phyloP scores from a whole-genome alignment of 2,329 filamentous ascomycete genomes.

The Hysterium pulicare region DNA sequence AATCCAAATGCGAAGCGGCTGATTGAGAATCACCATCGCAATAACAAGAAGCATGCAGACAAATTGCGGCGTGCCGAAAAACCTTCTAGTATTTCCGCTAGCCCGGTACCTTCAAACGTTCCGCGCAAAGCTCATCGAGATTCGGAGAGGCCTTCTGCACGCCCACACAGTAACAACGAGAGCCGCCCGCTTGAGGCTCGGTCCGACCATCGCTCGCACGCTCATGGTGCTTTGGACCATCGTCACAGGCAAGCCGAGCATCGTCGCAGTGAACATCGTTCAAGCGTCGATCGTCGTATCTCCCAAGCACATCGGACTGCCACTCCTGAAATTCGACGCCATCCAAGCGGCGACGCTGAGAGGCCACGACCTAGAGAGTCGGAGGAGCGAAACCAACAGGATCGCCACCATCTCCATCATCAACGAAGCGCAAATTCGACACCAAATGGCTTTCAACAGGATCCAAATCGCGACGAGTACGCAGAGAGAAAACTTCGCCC shows the following conservation, averaged over 20 bases:
- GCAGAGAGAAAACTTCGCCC: conserved; percentile 55
- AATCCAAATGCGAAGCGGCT: conserved; percentile 73
- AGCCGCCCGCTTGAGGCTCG: conserved; percentile 31
- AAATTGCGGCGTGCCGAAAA: conserved; percentile 58
- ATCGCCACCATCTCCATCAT: conserved; percentile 36
- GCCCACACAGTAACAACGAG: conserved; percentile 36
- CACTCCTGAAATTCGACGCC: conserved; percentile 45
- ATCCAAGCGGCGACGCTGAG: conserved; percentile 49
- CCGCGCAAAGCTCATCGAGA: conserved; percentile 34
- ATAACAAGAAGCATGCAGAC: conserved; percentile 72
- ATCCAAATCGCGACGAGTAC: conserved; percentile 43
- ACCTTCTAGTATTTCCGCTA: conserved; percentile 63
- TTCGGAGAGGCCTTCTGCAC: conserved; percentile 35
- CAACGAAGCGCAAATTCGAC: conserved; percentile 26
- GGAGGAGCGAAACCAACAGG: conserved; percentile 47
- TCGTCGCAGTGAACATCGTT: conserved; percentile 24
- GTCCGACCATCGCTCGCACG: conserved; percentile 29
- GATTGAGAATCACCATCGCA: conserved; percentile 90
- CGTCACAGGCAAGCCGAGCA: conserved; percentile 39
- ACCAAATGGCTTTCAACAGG: conserved; percentile 16
- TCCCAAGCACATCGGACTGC: conserved; percentile 33
- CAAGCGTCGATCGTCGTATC: conserved; percentile 37
- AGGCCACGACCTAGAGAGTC: conserved; percentile 53
- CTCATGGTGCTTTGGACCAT: conserved; percentile 22
- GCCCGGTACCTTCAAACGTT: conserved; percentile 58